These are phyloP conservation scores for Fusarium liriodendri DNA, from an alignment of 2,329 filamentous ascomycete genomes.

Conservation along the genomic window DNA sequence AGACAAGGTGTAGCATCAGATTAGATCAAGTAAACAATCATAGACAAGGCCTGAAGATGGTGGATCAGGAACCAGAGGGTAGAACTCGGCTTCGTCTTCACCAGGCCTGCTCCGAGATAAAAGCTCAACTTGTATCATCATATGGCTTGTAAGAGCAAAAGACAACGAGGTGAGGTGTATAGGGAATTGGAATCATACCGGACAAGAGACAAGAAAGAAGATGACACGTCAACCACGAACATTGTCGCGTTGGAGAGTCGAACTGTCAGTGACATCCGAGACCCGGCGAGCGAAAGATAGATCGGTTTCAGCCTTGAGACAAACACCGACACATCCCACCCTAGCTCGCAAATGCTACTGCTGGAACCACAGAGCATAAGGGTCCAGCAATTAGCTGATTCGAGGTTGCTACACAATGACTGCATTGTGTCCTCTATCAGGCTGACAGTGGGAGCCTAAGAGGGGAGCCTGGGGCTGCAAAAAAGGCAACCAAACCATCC, in stretches of 20 bases:
- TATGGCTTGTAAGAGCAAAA: constrained; percentile 9
- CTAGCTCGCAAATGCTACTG: neutral
- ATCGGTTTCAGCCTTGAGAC: constrained; percentile 2
- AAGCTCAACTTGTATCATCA: constrained; percentile 58
- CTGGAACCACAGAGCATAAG: neutral
- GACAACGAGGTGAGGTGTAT: neutral
- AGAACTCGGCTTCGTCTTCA: constrained; percentile 62
- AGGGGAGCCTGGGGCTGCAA: constrained; percentile 20
- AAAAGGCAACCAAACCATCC: constrained; percentile 34
- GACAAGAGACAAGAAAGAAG: neutral
- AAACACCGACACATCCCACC: neutral
- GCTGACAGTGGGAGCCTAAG: constrained; percentile 17
- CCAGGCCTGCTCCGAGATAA: constrained; percentile 47
- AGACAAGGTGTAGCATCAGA: constrained; percentile 59
- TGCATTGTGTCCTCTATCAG: constrained; percentile 1
- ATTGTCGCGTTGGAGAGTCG: neutral
- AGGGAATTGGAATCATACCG: constrained; percentile 18
- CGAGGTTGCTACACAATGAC: constrained; percentile 2
- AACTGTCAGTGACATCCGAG: neutral
- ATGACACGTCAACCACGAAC: neutral
- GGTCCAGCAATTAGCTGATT: neutral
- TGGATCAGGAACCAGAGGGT: constrained; percentile 59
- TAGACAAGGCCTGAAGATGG: constrained; percentile 40
- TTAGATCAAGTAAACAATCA: constrained; percentile 72
- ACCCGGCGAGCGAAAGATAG: neutral